phyloP scores from a whole-genome alignment of 1,284 basidiomycete species.

The Rhodotorula glutinis region DNA sequence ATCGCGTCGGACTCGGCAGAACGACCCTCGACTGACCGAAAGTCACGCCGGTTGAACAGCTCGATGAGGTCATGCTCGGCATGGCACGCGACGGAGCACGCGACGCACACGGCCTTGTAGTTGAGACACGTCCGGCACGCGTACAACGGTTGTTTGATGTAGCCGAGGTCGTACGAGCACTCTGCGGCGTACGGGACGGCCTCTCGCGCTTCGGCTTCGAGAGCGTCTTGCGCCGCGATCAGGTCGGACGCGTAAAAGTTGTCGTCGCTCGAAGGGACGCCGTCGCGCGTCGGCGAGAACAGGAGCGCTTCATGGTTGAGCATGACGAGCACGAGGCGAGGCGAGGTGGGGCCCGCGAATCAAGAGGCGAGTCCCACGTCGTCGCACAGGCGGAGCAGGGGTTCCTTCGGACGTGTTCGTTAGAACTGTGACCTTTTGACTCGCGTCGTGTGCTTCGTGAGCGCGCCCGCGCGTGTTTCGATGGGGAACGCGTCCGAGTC shows the following conservation, averaged over 20 bases:
- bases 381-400: too few species aligned
- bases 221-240: constrained; percentile 45
- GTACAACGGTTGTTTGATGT: constrained; percentile 49
- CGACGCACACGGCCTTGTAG: constrained; percentile 49
- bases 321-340: constrained; percentile 7
- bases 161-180: constrained; percentile 48
- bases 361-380: too few species aligned
- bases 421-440: too few species aligned
- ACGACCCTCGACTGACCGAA: constrained; percentile 20
- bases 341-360: too few species aligned
- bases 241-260: constrained; percentile 45
- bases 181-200: constrained; percentile 47
- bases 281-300: constrained; percentile 36
- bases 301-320: constrained; percentile 26
- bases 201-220: constrained; percentile 49
- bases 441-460: too few species aligned
- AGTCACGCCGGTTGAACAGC: constrained; percentile 41
- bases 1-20: too few species aligned
- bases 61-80: constrained; percentile 44
- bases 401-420: too few species aligned
- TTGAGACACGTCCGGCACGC: constrained; percentile 44
- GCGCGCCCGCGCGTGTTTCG: too few species aligned
- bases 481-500: too few species aligned
- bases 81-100: constrained; percentile 50
- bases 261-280: constrained; percentile 36